phyloP scores from a whole-genome alignment of 2,329 filamentous ascomycete species.

The Fusarium paranaense region DNA sequence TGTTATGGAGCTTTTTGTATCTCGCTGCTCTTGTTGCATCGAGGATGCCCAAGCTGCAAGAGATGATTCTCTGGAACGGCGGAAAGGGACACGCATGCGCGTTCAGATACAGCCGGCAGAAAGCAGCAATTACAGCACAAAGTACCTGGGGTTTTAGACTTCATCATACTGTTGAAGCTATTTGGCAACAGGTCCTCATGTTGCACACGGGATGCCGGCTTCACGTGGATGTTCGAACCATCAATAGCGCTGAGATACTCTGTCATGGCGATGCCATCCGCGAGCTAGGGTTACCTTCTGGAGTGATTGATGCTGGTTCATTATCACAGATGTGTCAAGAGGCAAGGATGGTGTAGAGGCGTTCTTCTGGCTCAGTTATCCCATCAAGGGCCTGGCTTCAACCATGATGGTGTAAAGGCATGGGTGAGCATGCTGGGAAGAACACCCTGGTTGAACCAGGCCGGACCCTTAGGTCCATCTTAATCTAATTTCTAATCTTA shows the following conservation, averaged over 20 bases:
- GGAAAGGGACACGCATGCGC: neutral
- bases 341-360: neutral
- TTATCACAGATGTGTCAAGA: neutral
- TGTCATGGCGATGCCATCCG: constrained; percentile 1
- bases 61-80: neutral
- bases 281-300: neutral
- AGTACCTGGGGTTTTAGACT: neutral
- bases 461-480: neutral
- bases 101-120: neutral
- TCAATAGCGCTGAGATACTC: neutral
- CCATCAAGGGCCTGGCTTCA: no score
- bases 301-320: neutral
- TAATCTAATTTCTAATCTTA: neutral
- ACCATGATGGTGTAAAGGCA: neutral
- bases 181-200: neutral
- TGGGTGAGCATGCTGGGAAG: neutral
- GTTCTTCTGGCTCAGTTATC: no score
- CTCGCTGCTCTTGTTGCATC: neutral
- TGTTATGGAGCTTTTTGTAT: neutral
- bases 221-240: neutral
- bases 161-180: neutral
- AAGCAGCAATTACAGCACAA: neutral
- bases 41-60: neutral
- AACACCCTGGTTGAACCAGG: neutral
- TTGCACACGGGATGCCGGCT: neutral